phyloP scores from a whole-genome alignment of 2,329 filamentous ascomycete species.

The Mariannaea sp. region DNA sequence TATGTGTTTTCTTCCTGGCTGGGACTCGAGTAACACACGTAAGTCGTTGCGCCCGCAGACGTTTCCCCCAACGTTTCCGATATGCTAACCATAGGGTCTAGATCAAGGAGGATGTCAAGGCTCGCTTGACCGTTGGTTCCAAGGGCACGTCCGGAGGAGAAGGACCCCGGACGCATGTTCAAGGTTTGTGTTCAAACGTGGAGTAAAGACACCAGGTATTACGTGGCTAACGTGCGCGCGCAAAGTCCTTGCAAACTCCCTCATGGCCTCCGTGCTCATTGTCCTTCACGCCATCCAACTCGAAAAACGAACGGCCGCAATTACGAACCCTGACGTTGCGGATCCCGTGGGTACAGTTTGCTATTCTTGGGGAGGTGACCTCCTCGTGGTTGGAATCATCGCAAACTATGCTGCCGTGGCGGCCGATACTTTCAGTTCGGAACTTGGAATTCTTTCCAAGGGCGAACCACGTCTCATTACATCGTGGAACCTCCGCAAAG shows the following conservation, averaged over 20 bases:
- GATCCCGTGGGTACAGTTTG: constrained; percentile 53
- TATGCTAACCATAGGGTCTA: constrained; percentile 43
- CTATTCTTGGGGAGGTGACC: constrained; percentile 65
- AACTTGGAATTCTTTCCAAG: constrained; percentile 87
- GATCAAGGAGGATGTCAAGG: constrained; percentile 88
- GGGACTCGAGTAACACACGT: constrained; percentile 86
- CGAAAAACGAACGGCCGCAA: constrained; percentile 49
- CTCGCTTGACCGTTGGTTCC: constrained; percentile 77
- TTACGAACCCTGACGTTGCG: constrained; percentile 41
- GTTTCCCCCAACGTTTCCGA: too few species aligned
- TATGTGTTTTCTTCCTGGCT: constrained; percentile 84
- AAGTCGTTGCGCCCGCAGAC: constrained; percentile 22
- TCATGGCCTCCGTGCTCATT: constrained; percentile 70
- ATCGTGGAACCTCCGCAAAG: constrained; percentile 72
- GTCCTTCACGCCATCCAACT: constrained; percentile 67
- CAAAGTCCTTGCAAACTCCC: constrained; percentile 85
- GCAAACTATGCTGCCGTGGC: constrained; percentile 90
- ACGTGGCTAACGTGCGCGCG: constrained; percentile 11
- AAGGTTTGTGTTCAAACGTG: constrained; percentile 59
- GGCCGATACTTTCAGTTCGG: constrained; percentile 92
- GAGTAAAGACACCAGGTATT: too few species aligned
- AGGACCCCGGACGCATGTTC: constrained; percentile 79
- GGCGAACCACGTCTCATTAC: constrained; percentile 83
- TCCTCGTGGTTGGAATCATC: constrained; percentile 68
- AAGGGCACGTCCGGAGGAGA: constrained; percentile 77